Conservation (phyloP, 1,284 basidiomycete species). For the Cryptococcus neoformans region DNA sequence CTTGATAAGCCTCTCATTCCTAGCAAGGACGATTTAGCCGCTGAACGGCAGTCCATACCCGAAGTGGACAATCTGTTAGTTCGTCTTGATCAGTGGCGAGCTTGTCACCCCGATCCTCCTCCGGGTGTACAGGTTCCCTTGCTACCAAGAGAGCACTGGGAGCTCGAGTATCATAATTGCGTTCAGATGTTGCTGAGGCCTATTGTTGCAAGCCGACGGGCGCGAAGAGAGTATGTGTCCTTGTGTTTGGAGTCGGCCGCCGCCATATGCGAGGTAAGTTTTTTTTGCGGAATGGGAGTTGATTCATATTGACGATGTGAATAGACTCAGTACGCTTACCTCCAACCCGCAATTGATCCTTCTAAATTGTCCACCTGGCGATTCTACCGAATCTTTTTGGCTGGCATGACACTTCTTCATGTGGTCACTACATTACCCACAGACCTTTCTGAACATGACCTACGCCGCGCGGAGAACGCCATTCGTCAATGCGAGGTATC, state of each 20-base stretch:
- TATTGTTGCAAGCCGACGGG: slow-evolving; percentile 18
- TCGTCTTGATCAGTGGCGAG: slow-evolving; percentile 18
- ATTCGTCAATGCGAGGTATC: slow-evolving; percentile 16
- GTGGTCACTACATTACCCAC: slow-evolving; percentile 11
- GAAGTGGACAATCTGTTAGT: slow-evolving; percentile 21
- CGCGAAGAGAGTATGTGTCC: slow-evolving; percentile 13
- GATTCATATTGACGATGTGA: too few species aligned
- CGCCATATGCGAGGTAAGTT: slow-evolving; percentile 23
- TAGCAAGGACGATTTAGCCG: neutral
- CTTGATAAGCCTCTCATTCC: slow-evolving; percentile 22
- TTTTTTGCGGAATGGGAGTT: too few species aligned
- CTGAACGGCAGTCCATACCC: slow-evolving; percentile 10
- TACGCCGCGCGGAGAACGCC: slow-evolving; percentile 11
- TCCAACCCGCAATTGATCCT: slow-evolving; percentile 11
- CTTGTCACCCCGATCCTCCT: slow-evolving; percentile 9
- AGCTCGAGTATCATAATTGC: slow-evolving; percentile 30
- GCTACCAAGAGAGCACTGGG: slow-evolving; percentile 19
- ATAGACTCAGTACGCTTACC: slow-evolving; percentile 12
- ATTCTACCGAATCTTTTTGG: slow-evolving; percentile 28
- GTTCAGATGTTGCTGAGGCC: slow-evolving; percentile 30
- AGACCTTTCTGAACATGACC: slow-evolving; percentile 8
- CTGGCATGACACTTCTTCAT: slow-evolving; percentile 30
- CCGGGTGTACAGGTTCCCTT: slow-evolving; percentile 13
- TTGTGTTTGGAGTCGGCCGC: slow-evolving; percentile 26
- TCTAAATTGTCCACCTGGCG: slow-evolving; percentile 24